Conservation (phyloP, 1,139 yeast species). For the Lodderomyces orthopsilosis region DNA sequence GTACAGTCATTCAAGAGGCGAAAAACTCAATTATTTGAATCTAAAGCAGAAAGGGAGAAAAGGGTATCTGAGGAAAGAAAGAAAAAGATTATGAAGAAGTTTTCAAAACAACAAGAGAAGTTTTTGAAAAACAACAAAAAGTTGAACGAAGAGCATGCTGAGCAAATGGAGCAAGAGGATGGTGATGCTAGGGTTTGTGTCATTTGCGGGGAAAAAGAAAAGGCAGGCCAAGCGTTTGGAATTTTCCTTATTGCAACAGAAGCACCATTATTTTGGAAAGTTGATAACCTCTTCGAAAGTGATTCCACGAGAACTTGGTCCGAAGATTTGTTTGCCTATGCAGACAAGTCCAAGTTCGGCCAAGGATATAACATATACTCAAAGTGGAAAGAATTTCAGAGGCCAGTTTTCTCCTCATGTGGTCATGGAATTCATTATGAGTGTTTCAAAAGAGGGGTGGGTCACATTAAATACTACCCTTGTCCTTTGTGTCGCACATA, state of each 20-base stretch:
- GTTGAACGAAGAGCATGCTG: slow-evolving; percentile 22
- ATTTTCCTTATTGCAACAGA: slow-evolving; percentile 42
- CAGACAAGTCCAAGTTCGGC: slow-evolving; percentile 22
- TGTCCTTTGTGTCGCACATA: slow-evolving; percentile 68
- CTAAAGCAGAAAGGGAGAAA: slow-evolving; percentile 43
- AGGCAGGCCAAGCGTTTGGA: slow-evolving; percentile 48
- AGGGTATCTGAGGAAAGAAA: slow-evolving; percentile 38
- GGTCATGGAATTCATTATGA: slow-evolving; percentile 66
- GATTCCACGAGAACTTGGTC: slow-evolving; percentile 29
- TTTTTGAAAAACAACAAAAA: slow-evolving; percentile 33
- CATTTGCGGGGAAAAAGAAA: slow-evolving; percentile 61
- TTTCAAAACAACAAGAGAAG: slow-evolving; percentile 40
- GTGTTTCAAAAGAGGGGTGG: slow-evolving; percentile 45
- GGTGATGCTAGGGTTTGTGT: slow-evolving; percentile 47
- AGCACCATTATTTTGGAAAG: slow-evolving; percentile 45
- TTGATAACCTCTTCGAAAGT: slow-evolving; percentile 17
- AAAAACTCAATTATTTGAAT: slow-evolving; percentile 25
- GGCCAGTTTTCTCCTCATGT: slow-evolving; percentile 54
- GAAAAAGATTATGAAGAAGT: slow-evolving; percentile 39
- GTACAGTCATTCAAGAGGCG: slow-evolving; percentile 39
- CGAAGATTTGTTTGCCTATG: slow-evolving; percentile 11
- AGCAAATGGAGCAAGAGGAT: slow-evolving; percentile 12
- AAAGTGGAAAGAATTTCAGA: slow-evolving; percentile 12
- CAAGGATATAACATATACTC: slow-evolving; percentile 19
- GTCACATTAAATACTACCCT: slow-evolving; percentile 29